These are phyloP conservation scores for Lecanoromycetidae sp. DNA, from an alignment of 2,329 filamentous ascomycete genomes.

Conservation along the genomic window DNA sequence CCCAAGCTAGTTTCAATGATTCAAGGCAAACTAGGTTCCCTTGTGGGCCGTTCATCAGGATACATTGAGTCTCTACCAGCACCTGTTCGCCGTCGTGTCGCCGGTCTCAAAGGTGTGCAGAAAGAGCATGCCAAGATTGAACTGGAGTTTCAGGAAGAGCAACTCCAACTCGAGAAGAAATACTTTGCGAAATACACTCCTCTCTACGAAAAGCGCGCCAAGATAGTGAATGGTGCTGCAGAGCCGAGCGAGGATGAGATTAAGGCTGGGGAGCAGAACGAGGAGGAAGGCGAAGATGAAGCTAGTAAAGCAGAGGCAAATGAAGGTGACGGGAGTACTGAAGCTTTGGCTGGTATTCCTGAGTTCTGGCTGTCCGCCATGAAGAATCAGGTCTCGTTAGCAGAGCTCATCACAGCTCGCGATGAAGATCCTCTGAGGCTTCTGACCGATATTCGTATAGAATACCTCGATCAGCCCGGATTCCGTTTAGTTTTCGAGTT, in stretches of 20 bases:
- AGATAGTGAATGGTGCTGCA: conserved; percentile 74
- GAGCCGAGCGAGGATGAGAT: conserved; percentile 86
- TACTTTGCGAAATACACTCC: conserved; percentile 98
- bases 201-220: conserved; percentile 86
- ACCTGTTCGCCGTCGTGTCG: conserved; percentile 81
- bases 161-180: conserved; percentile 96
- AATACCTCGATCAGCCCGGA: conserved; percentile 95
- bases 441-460: conserved; percentile 90
- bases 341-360: conserved; percentile 66
- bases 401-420: conserved; percentile 96
- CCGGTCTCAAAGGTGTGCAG: conserved; percentile 93
- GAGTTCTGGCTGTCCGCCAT: conserved; percentile 99
- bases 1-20: conserved; percentile 94
- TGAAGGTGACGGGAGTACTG: conserved; percentile 39
- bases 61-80: conserved; percentile 93
- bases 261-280: conserved; percentile 68
- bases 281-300: conserved; percentile 54
- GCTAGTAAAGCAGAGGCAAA: conserved; percentile 43
- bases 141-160: conserved; percentile 96
- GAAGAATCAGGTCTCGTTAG: conserved; percentile 97
- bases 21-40: conserved; percentile 83
- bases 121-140: conserved; percentile 98
- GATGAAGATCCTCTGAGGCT: conserved; percentile 89
- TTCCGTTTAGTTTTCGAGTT: conserved; percentile 99
- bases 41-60: conserved; percentile 89